These are phyloP conservation scores for Pseudogymnoascus sp. DNA, from an alignment of 2,329 filamentous ascomycete species.

Conservation along the genomic window DNA sequence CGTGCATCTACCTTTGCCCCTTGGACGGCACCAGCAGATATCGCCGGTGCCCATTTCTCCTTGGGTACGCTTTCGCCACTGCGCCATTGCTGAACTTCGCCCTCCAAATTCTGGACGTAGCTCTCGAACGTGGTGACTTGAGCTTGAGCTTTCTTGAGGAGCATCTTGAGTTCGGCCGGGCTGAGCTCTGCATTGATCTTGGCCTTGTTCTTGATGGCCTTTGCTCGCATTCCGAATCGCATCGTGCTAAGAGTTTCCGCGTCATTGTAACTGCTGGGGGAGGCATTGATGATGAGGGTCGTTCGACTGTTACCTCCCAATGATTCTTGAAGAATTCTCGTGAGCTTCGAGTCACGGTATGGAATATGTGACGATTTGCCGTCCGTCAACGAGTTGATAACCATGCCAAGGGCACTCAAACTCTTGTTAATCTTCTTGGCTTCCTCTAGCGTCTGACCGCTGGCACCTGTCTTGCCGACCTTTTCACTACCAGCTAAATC, in stretches of 20 bases:
- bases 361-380: constrained; percentile 95
- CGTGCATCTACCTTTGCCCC: constrained; percentile 41
- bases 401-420: constrained; percentile 95
- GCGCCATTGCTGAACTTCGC: constrained; percentile 81
- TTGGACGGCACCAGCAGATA: constrained; percentile 47
- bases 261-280: constrained; percentile 98
- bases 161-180: constrained; percentile 84
- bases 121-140: constrained; percentile 83
- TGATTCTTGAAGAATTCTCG: constrained; percentile 92
- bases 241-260: constrained; percentile 87
- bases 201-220: constrained; percentile 99
- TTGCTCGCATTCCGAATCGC: constrained; percentile 90
- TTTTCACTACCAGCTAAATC: constrained; percentile 98
- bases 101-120: constrained; percentile 77
- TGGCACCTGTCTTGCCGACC: constrained; percentile 96
- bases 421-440: constrained; percentile 99
- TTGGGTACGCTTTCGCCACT: constrained; percentile 80
- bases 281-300: constrained; percentile 98
- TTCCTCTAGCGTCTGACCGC: constrained; percentile 93
- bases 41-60: constrained; percentile 73
- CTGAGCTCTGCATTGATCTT: constrained; percentile 99
- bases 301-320: constrained; percentile 96
- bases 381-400: constrained; percentile 95
- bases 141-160: constrained; percentile 85
- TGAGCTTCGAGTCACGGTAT: constrained; percentile 96